Evolutionary conservation across 2,329 filamentous ascomycete genomes (phyloP).

Genomic region (Nemania serpens): DNA sequence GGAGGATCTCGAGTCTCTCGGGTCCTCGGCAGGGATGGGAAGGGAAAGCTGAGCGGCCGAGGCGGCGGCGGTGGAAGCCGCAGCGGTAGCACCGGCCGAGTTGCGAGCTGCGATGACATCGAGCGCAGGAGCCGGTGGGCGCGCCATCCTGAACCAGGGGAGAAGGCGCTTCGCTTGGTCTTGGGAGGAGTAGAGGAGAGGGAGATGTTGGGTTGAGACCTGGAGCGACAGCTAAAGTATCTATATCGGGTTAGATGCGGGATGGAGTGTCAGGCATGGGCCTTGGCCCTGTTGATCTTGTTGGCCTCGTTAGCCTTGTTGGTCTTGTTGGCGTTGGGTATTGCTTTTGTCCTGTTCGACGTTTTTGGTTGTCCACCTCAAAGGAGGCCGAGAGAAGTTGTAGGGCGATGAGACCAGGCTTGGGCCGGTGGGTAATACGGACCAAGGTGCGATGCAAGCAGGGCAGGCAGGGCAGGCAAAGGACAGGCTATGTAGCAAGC

Average conservation of each 20-base stretch:
- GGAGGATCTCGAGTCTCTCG: slow-evolving; percentile 60
- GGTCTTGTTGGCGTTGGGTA: background rate
- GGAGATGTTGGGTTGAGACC: background rate
- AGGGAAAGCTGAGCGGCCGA: slow-evolving; percentile 23
- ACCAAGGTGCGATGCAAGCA: background rate
- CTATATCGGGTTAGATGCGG: slow-evolving; percentile 1
- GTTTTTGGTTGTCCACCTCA: background rate
- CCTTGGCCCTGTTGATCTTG: background rate
- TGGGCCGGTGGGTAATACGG: background rate
- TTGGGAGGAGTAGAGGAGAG: background rate
- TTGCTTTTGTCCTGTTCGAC: background rate
- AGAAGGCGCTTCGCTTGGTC: no score
- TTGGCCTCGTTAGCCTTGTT: background rate
- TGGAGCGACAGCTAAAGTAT: background rate
- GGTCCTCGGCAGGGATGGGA: slow-evolving; percentile 41
- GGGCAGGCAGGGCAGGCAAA: no score
- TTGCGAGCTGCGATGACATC: slow-evolving; percentile 40
- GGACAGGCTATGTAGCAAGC: background rate
- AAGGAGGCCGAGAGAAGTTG: background rate
- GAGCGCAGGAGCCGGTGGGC: slow-evolving; percentile 38
- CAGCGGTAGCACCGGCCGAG: slow-evolving; percentile 1
- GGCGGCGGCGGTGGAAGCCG: slow-evolving; percentile 12
- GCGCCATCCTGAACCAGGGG: slow-evolving; percentile 28
- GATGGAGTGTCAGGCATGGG: slow-evolving; percentile 9
- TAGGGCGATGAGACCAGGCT: slow-evolving; percentile 3